Evolutionary conservation across 2,329 filamentous ascomycete genomes (phyloP).

Genomic region (Trichoderma guizhouense): DNA sequence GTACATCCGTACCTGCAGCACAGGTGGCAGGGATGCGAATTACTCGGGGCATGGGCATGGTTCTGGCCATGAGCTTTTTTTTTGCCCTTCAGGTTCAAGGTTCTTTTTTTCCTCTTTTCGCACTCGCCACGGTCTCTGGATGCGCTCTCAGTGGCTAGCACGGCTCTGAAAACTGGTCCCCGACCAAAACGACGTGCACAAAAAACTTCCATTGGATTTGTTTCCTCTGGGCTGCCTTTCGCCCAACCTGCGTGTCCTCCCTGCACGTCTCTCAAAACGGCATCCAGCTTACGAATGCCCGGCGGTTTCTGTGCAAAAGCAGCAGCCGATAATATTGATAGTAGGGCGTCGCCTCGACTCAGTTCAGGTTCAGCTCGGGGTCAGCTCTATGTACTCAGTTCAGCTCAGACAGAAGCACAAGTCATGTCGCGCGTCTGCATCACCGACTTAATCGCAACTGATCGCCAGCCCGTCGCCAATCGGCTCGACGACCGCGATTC

Average conservation of each 20-base stretch:
- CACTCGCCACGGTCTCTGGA: background rate
- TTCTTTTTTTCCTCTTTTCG: background rate
- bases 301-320: background rate
- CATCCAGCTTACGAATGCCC: background rate
- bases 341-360: background rate
- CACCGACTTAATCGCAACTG: slow-evolving; percentile 8
- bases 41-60: background rate
- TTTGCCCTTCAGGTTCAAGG: background rate
- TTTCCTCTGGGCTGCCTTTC: background rate
- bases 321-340: background rate
- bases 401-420: background rate
- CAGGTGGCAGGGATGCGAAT: background rate
- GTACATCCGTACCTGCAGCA: slow-evolving; percentile 15
- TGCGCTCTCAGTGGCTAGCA: background rate
- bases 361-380: background rate
- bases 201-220: no score
- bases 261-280: background rate
- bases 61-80: background rate
- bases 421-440: slow-evolving; percentile 6
- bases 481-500: slow-evolving; percentile 13
- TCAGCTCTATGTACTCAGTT: background rate
- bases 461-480: slow-evolving; percentile 17
- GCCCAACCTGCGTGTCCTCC: background rate
- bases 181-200: background rate
- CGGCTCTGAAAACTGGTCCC: background rate